Evolutionary conservation across 345 rosid species (phyloP).

Genomic region (Iberis pinnata): DNA sequence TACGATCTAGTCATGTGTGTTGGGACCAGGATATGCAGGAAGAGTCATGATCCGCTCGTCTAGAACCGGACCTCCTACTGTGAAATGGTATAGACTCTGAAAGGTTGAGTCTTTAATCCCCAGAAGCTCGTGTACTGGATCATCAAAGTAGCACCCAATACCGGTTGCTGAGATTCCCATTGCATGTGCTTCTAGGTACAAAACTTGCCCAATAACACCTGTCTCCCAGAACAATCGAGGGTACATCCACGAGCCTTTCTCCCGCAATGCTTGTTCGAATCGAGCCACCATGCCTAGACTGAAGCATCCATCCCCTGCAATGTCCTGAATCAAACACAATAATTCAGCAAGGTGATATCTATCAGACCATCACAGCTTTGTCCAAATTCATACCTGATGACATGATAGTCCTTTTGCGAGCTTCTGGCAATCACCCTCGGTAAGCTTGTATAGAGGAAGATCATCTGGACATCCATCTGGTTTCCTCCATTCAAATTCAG

Average conservation of each 20-base stretch:
- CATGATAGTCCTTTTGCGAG: conserved; percentile 67
- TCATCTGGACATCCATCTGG: conserved; percentile 72
- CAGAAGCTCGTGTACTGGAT: conserved; percentile 79
- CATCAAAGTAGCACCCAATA: conserved; percentile 88
- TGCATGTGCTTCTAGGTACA: conserved; percentile 90
- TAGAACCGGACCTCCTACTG: conserved; percentile 67
- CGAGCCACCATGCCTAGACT: conserved; percentile 88
- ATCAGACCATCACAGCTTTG: background rate
- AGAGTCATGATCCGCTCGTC: conserved; percentile 87
- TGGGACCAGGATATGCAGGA: conserved; percentile 87
- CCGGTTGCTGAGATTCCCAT: conserved; percentile 88
- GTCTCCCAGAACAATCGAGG: conserved; percentile 90
- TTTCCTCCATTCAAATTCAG: conserved; percentile 63
- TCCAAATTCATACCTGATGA: conserved; percentile 52
- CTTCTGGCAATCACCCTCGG: conserved; percentile 48
- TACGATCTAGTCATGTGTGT: conserved; percentile 35
- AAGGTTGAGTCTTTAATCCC: conserved; percentile 56
- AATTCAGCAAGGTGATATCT: background rate
- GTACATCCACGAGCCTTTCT: conserved; percentile 75
- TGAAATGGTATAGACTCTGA: conserved; percentile 84
- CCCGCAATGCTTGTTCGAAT: conserved; percentile 48
- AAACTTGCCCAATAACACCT: conserved; percentile 78
- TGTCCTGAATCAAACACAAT: conserved; percentile 46
- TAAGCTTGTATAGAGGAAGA: conserved; percentile 63
- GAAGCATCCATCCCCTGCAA: conserved; percentile 88